Percentiles rank a stretch among this genome's conserved stretches.
Evolutionary conservation across 345 rosid species (phyloP).

Genomic region (Hibiscus mutabilis): DNA sequence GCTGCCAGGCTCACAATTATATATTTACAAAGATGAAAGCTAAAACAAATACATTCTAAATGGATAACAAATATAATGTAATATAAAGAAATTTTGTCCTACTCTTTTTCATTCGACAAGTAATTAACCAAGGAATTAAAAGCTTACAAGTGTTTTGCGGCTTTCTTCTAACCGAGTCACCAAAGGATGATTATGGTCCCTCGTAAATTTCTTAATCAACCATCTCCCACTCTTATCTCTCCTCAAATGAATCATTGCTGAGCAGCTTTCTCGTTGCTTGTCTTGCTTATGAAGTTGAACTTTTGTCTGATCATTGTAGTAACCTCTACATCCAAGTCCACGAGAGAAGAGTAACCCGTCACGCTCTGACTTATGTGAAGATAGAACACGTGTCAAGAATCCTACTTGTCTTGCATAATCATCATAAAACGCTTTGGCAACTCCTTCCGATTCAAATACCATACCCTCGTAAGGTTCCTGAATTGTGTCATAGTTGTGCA

Average conservation of each 20-base stretch:
- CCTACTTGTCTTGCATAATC: slow-evolving; percentile 71
- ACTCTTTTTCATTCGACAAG: background rate
- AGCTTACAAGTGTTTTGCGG: slow-evolving; percentile 54
- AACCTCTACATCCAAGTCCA: slow-evolving; percentile 88
- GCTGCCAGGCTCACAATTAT: background rate
- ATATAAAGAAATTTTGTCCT: background rate
- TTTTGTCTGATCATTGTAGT: slow-evolving; percentile 24
- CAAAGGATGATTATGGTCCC: slow-evolving; percentile 83
- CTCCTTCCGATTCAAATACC: slow-evolving; percentile 81
- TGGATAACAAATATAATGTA: background rate
- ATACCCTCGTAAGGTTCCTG: slow-evolving; percentile 70
- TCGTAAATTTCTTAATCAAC: slow-evolving; percentile 72
- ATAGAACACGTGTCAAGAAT: slow-evolving; percentile 85
- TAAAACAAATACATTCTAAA: background rate
- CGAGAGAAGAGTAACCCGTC: slow-evolving; percentile 82
- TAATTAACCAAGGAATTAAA: slow-evolving; percentile 61
- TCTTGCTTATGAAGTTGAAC: slow-evolving; percentile 33
- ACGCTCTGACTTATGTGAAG: slow-evolving; percentile 83
- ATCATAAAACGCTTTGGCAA: slow-evolving; percentile 75
- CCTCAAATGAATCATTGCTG: slow-evolving; percentile 85
- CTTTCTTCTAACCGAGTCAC: slow-evolving; percentile 20
- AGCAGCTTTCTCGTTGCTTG: slow-evolving; percentile 57
- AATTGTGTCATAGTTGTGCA: slow-evolving; percentile 18
- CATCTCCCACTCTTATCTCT: slow-evolving; percentile 62
- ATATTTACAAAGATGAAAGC: background rate